Conservation (phyloP, 2,329 filamentous ascomycete species). For the Aspergillus udagawae region DNA sequence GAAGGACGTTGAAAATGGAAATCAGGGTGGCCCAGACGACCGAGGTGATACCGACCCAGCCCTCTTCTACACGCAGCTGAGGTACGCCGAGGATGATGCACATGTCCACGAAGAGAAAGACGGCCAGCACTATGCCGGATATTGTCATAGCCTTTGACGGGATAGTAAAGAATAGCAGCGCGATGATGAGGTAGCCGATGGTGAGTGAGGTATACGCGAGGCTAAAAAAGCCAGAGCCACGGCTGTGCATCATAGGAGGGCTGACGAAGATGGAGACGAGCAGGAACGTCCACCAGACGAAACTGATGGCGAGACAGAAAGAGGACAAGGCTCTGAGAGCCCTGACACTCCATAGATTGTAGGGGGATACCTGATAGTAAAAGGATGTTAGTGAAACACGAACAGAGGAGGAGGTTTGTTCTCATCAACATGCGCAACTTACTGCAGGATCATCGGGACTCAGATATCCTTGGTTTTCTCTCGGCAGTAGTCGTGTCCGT, state of each 20-base stretch:
- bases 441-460: conserved; percentile 80
- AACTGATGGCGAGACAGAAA: conserved; percentile 68
- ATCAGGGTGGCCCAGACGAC: conserved; percentile 80
- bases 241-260: conserved; percentile 76
- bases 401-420: conserved; percentile 1
- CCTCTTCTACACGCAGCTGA: conserved; percentile 74
- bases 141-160: conserved; percentile 77
- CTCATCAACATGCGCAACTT: conserved; percentile 26
- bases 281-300: conserved; percentile 89
- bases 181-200: conserved; percentile 68
- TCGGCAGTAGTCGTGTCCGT: conserved; percentile 65
- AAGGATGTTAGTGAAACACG: background rate
- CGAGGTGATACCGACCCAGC: conserved; percentile 84
- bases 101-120: conserved; percentile 67
- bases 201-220: conserved; percentile 80
- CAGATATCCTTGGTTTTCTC: conserved; percentile 59
- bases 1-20: conserved; percentile 71
- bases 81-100: conserved; percentile 74
- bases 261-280: conserved; percentile 90
- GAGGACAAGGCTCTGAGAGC: conserved; percentile 74
- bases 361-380: conserved; percentile 63
- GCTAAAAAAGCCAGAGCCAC: conserved; percentile 88
- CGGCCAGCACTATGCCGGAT: conserved; percentile 63
- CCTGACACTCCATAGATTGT: conserved; percentile 90
- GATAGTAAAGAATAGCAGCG: conserved; percentile 79